Evolutionary conservation across 768 basidiomycete genomes (phyloP), one percentile per base, ranked within the genome.

Genomic region (Cystofilobasidium macerans): DNA sequence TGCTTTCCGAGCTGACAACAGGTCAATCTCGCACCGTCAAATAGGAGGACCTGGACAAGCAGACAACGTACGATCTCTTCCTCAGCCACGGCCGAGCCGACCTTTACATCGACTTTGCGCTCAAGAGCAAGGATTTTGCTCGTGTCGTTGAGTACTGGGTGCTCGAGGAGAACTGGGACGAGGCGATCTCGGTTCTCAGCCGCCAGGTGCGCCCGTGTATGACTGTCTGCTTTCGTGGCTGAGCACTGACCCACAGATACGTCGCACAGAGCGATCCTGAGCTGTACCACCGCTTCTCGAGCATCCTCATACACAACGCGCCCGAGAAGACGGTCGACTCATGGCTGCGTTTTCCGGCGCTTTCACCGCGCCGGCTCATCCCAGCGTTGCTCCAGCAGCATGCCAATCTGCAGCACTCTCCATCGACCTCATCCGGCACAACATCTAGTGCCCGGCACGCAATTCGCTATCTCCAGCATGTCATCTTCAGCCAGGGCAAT

Each of bases 131-230:
- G 20, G 93, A 98, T 76, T 82, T 81, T 71, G 84, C 83, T 65
- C 84, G 88, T 14, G 90, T 98, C 14, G 82, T 93, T 13, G 88
- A 89, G 70, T 86, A 98, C 73, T 94, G 89, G 86, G 80, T 98
- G 45, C 79, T 88, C 63, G 89, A 95, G 75, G 92, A 94, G 74
- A 82, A 90, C 66, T 98, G 94, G 94, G 69, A 79, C 22, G 88
- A 89, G 71, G 93, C 90, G 0, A 86, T 98, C 63, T 87, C 90
- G 64, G 81, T 86, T n/a, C 82, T 97, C 68, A 93, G 84, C 72
- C 83, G 89, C 56, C 92, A 95, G 83, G 90, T 89, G 71, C 57
- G 78, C 68, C 9, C 38, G 38, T 40, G 9, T 16, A 40, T 16
- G 7, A 35, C 67, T 43, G 38, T 45, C 36, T n/a, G 32, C 5